phyloP scores from a whole-genome alignment of 1,284 basidiomycete genomes.

The Ganoderma sinense region DNA sequence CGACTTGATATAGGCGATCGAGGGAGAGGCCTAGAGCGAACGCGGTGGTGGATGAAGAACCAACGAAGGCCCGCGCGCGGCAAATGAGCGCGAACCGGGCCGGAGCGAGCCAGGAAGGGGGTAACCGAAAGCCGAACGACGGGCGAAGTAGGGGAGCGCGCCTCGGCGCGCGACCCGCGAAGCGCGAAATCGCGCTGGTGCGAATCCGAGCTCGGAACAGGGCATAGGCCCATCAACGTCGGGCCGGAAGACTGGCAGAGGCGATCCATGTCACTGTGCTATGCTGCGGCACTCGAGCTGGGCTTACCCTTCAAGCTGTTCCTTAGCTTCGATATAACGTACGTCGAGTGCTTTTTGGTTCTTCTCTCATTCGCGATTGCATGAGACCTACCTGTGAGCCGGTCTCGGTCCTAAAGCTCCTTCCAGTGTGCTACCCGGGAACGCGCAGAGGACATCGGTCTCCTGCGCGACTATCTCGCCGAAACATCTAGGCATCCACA shows the following conservation, averaged over 20 bases:
- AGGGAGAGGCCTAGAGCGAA: too few relatives aligned
- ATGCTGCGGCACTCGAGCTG: constrained; percentile 50
- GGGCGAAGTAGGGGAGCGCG: too few relatives aligned
- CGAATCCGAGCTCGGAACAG: too few relatives aligned
- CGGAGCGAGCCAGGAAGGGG: too few relatives aligned
- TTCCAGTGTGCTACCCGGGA: constrained; percentile 41
- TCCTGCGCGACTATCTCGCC: constrained; percentile 45
- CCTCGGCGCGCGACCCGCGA: too few relatives aligned
- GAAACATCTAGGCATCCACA: constrained; percentile 42
- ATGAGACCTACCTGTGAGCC: not conserved
- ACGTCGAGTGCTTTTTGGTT: constrained; percentile 2
- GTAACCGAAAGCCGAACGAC: too few relatives aligned
- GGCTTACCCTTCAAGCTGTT: constrained; percentile 53
- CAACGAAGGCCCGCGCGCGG: too few relatives aligned
- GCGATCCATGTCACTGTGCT: constrained; percentile 60
- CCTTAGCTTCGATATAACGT: constrained; percentile 60
- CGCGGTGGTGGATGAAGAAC: too few relatives aligned
- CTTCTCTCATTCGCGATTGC: not conserved
- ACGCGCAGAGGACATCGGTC: constrained; percentile 41
- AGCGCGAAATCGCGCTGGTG: too few relatives aligned
- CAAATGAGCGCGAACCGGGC: too few relatives aligned
- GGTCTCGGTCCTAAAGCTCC: not conserved
- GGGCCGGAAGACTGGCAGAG: constrained; percentile 66
- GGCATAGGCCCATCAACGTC: too few relatives aligned
- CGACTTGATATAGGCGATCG: too few relatives aligned